phyloP scores from a whole-genome alignment of 2,329 filamentous ascomycete genomes.

The Catunica adiposa region DNA sequence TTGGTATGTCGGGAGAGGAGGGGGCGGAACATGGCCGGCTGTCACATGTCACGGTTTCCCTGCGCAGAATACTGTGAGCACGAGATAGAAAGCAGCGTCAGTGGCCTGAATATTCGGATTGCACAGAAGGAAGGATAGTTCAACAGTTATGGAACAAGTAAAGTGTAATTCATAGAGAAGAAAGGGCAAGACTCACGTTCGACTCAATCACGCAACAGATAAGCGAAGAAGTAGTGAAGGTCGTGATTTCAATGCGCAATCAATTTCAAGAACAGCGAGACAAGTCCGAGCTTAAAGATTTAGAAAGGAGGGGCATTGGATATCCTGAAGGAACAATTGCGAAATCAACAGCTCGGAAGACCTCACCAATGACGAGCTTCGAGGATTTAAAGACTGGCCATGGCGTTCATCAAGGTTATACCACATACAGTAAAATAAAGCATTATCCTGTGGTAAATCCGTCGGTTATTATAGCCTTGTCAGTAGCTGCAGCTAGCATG shows the following conservation, averaged over 20 bases:
- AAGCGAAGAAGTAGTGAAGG: background rate
- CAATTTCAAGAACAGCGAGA: conserved; percentile 7
- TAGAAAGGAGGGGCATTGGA: background rate
- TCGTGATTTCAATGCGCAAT: background rate
- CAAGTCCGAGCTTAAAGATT: conserved; percentile 8
- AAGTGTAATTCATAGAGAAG: too few species aligned
- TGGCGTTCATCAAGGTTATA: too few species aligned
- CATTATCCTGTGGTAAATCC: too few species aligned
- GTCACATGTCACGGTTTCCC: conserved; percentile 1
- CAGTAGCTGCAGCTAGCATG: too few species aligned
- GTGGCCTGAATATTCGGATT: background rate
- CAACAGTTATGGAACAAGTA: background rate
- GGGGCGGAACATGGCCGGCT: conserved; percentile 11
- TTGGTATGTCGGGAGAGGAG: conserved; percentile 10
- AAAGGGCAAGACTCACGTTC: background rate
- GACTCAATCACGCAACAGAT: background rate
- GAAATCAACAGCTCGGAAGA: background rate
- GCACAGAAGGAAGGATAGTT: background rate
- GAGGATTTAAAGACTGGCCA: background rate
- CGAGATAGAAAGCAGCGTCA: background rate
- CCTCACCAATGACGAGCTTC: background rate
- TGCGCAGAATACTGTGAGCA: background rate
- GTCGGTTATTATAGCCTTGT: too few species aligned
- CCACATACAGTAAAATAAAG: too few species aligned
- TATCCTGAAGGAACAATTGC: background rate